phyloP scores from a whole-genome alignment of 2,329 filamentous ascomycete species.

The Apiospora hydei region DNA sequence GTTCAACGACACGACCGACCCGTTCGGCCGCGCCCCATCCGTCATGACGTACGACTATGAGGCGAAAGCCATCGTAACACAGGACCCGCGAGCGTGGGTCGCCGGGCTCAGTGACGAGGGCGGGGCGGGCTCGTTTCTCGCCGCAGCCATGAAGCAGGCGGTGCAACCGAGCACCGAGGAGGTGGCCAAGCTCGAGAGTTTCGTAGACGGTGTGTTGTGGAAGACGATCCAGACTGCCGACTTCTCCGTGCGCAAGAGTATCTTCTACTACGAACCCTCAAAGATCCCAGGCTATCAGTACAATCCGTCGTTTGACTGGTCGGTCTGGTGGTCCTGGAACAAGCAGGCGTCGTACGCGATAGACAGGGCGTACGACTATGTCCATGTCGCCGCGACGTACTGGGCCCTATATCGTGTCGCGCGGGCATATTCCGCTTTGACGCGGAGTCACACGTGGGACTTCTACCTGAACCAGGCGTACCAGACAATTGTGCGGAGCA shows the following conservation, averaged over 20 bases:
- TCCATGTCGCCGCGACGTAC: constrained; percentile 62
- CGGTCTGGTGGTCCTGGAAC: constrained; percentile 60
- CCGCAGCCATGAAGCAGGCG: constrained; percentile 62
- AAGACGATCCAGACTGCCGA: constrained; percentile 54
- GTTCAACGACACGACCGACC: constrained; percentile 58
- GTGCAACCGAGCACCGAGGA: constrained; percentile 57
- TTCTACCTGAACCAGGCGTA: constrained; percentile 66
- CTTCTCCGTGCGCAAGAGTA: constrained; percentile 60
- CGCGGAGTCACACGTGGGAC: constrained; percentile 51
- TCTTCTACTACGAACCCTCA: constrained; percentile 63
- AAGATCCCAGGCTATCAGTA: constrained; percentile 54
- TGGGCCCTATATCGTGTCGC: constrained; percentile 65
- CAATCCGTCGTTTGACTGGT: constrained; percentile 53
- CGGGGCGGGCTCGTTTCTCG: constrained; percentile 63
- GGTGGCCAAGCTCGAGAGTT: constrained; percentile 60
- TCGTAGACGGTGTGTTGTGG: constrained; percentile 59
- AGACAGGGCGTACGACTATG: constrained; percentile 65
- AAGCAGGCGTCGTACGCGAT: constrained; percentile 51
- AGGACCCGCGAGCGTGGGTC: constrained; percentile 63
- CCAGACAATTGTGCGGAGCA: constrained; percentile 52
- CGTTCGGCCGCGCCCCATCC: constrained; percentile 61
- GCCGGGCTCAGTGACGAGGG: constrained; percentile 67
- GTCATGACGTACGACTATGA: constrained; percentile 65
- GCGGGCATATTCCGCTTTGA: constrained; percentile 53
- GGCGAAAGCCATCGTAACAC: constrained; percentile 49